Evolutionary conservation across 495 filamentous ascomycete species (phyloP).

Genomic region (Penicillium crystallinum): DNA sequence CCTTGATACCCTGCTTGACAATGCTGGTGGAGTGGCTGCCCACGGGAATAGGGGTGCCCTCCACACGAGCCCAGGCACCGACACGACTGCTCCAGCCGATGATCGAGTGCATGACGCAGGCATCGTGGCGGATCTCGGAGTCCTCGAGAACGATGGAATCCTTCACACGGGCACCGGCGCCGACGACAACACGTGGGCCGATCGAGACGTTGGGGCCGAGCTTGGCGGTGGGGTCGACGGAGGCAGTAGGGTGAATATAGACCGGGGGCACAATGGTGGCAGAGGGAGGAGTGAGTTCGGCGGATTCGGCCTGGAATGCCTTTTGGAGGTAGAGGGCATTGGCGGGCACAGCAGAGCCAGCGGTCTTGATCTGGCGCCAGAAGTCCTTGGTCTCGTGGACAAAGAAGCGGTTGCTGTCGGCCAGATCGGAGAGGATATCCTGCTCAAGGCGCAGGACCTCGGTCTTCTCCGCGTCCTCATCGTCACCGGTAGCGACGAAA

Average conservation of each 20-base stretch:
- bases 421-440: conserved; percentile 93
- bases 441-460: conserved; percentile 95
- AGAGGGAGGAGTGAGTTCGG: conserved; percentile 77
- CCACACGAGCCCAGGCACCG: conserved; percentile 94
- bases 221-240: conserved; percentile 91
- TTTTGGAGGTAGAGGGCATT: conserved; percentile 97
- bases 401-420: conserved; percentile 97
- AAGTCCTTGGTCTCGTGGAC: conserved; percentile 99
- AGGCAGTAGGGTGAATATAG: conserved; percentile 93
- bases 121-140: conserved; percentile 93
- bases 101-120: conserved; percentile 93
- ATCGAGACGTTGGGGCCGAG: conserved; percentile 96
- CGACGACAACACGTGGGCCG: conserved; percentile 77
- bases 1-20: conserved; percentile 95
- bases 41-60: conserved; percentile 88
- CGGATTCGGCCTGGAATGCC: conserved; percentile 77
- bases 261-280: conserved; percentile 91
- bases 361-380: conserved; percentile 99
- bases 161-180: conserved; percentile 86
- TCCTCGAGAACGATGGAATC: conserved; percentile 96
- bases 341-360: conserved; percentile 92
- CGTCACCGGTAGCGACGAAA: conserved; percentile 62
- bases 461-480: conserved; percentile 70
- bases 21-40: conserved; percentile 90
- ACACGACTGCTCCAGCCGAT: conserved; percentile 96